These are phyloP conservation scores for Darksidea phi DNA, from an alignment of 495 filamentous ascomycete genomes.

Conservation along the genomic window DNA sequence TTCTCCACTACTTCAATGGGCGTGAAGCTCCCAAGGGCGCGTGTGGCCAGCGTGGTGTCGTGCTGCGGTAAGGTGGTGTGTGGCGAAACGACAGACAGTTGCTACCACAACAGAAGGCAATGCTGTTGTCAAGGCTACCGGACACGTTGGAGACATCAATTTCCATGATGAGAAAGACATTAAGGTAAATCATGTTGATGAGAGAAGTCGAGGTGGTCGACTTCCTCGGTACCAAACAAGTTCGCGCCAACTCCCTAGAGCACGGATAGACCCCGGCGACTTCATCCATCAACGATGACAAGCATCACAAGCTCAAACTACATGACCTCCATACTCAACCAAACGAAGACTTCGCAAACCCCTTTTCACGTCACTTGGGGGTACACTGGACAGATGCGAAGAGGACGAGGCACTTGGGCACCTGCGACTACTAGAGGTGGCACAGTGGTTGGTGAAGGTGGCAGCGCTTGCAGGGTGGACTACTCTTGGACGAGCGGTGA, in stretches of 20 bases:
- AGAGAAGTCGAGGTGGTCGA: background rate
- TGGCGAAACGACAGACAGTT: background rate
- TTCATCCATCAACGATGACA: background rate
- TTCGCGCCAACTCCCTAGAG: background rate
- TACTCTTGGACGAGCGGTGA: conserved; percentile 11
- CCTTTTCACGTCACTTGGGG: too few species aligned
- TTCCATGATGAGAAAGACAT: background rate
- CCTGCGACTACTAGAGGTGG: too few species aligned
- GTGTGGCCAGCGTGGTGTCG: background rate
- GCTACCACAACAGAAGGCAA: background rate
- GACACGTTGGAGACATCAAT: too few species aligned
- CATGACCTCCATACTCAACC: background rate
- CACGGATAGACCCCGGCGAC: conserved; percentile 17
- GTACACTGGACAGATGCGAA: too few species aligned
- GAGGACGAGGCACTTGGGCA: too few species aligned
- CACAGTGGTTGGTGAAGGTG: background rate
- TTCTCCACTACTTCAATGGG: too few species aligned
- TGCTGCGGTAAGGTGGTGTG: background rate
- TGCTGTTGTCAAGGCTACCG: background rate
- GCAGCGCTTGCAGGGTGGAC: background rate
- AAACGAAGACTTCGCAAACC: background rate
- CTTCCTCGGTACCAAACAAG: conserved; percentile 13
- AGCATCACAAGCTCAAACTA: background rate
- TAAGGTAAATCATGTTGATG: background rate
- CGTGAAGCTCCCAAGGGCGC: too few species aligned